Evolutionary conservation across 2,329 filamentous ascomycete genomes (phyloP).

Genomic region (Nannizzia gypsea): DNA sequence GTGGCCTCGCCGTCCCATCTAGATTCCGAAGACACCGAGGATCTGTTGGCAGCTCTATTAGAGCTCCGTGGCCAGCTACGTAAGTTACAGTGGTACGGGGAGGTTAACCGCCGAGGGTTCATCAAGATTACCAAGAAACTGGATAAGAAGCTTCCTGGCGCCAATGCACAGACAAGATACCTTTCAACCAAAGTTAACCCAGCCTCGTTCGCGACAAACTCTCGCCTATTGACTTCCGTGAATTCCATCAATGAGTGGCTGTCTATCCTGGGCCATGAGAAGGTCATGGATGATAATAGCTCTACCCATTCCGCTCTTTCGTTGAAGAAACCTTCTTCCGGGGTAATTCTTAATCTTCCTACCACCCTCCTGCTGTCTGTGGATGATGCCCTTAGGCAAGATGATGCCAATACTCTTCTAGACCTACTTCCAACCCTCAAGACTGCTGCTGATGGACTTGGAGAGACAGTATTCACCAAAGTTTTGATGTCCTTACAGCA

Average conservation of each 20-base stretch:
- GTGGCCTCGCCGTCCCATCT: conserved; percentile 58
- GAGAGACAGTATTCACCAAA: conserved; percentile 59
- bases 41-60: conserved; percentile 77
- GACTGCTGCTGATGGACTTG: conserved; percentile 41
- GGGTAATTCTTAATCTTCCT: conserved; percentile 62
- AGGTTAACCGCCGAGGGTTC: conserved; percentile 90
- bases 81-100: conserved; percentile 94
- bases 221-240: conserved; percentile 46
- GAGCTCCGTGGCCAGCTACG: conserved; percentile 78
- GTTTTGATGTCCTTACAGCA: conserved; percentile 35
- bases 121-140: conserved; percentile 98
- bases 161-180: conserved; percentile 71
- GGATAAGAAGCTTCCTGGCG: conserved; percentile 78
- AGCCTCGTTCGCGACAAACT: conserved; percentile 71
- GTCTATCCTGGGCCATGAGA: conserved; percentile 64
- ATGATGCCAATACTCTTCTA: conserved; percentile 30
- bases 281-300: conserved; percentile 60
- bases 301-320: conserved; percentile 60
- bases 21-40: conserved; percentile 80
- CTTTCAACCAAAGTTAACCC: conserved; percentile 83
- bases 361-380: conserved; percentile 37
- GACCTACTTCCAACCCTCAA: conserved; percentile 49
- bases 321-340: conserved; percentile 63
- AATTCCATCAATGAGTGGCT: conserved; percentile 82
- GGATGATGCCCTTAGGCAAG: conserved; percentile 31